Evolutionary conservation across 345 rosid species (phyloP), one percentile per base, ranked within the genome.

Genomic region (Syzygium grande): DNA sequence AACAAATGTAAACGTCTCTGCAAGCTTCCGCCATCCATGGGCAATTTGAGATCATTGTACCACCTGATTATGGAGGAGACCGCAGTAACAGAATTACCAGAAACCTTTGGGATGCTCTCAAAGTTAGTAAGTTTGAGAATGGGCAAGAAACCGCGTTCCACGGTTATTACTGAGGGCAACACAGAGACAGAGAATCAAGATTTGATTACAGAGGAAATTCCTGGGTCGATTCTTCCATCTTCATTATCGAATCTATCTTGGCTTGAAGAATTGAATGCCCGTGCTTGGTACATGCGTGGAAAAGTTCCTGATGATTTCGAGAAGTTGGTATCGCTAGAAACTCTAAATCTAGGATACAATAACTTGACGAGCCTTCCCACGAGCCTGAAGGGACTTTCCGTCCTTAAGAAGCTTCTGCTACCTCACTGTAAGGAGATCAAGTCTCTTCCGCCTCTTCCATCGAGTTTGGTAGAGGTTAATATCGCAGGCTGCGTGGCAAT

Each of bases 371-470:
- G 92, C 83, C 93, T 94, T 85, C 93, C 96, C 17, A 89, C 91
- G 9, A 93, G 95, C 89, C 87, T 94, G 84, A 85, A 84, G 58
- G 94, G 92, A 21, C 93, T 93, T 23, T 88, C 93, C 9, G 80
- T 79, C 87, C 95, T 94, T 52, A 88, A 78, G 89, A 38, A 85
- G 10, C 93, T 94, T 49, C n/a, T 2, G 13, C 87, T 94, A 85
- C 73, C 89, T 5, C 59, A 89, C 46, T 94, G 95, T 55, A 30
- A 89, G 49, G 88, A 93, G 87, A 94, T 93, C 8, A 68, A 84
- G 91, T 90, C 88, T 88, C 94, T 94, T 58, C 95, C 96, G 30
- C 92, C 91, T 8, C 92, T 94, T 53, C 95, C 96, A 17, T 91
- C 91, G 12, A 92, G 93, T 49, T 90, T 94, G 88, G 84, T 80